Percentiles rank a stretch among this genome's conserved stretches.
These are phyloP conservation scores for Xylaria scruposa DNA, from an alignment of 495 filamentous ascomycete genomes.

Conservation along the genomic window DNA sequence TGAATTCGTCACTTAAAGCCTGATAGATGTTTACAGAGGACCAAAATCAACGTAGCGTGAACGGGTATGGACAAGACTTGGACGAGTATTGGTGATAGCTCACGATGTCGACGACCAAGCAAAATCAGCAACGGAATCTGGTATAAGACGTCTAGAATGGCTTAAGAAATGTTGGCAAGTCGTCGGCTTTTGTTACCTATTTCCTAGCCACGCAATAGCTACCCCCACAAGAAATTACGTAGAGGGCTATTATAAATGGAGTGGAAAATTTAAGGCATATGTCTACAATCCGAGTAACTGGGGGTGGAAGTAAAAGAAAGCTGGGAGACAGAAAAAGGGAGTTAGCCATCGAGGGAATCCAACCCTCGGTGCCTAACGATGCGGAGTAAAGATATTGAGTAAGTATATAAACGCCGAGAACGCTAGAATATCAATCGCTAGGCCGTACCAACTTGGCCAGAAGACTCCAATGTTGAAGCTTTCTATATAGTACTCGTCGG, in stretches of 20 bases:
- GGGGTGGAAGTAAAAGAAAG: no score
- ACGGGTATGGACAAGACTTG: neutral
- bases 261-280: no score
- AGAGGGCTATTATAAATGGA: neutral
- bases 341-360: neutral
- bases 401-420: neutral
- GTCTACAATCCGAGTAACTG: no score
- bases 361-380: neutral
- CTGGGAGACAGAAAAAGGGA: no score
- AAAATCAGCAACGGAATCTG: neutral
- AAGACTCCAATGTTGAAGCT: neutral
- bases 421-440: neutral
- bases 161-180: no score
- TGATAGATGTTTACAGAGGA: neutral
- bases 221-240: neutral
- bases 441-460: constrained; percentile 6
- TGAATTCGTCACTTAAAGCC: neutral
- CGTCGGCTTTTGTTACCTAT: no score
- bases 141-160: no score
- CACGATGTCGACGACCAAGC: neutral
- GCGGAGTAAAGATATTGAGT: neutral
- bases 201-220: neutral
- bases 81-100: neutral
- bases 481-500: neutral
- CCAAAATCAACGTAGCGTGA: neutral